Base-by-base conservation (phyloP, 495 filamentous ascomycete genomes). In the Hapsidospora chrysogenum region DNA sequence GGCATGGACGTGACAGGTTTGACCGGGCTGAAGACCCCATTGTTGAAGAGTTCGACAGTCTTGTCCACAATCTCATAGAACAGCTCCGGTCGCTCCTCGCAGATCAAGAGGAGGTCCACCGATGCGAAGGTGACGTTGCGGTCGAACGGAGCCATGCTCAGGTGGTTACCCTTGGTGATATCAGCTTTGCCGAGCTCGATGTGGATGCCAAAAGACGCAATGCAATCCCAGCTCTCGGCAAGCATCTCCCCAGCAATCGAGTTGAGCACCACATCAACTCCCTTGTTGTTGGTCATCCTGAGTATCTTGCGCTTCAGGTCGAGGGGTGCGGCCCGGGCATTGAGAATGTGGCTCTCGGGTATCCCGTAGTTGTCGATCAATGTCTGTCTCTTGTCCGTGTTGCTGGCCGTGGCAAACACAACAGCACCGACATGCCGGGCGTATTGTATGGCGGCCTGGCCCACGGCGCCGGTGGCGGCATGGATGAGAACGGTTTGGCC, bases 251-350 rank as follows among this genome's bases (percentile, higher is more conserved):
- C 63, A 0, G 51, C 42, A 6, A 79, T 43, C 1, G 68, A 74
- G 48, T 79, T 80, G 10, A 83, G 42, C 4, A 80, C 52, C 0
- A 81, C 61, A 43, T 81, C 76, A 1, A 80, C 70, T 0, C 78
- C 76, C 1, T 55, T 35, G 3, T 57, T 59, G 4, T 51, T 41
- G 0, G 76, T 81, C 0, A 53, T 53, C 18, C 49, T 45, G 22
- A 50, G 54, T 20, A 81, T 46, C 1, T 50, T 61, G 8, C 54
- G 37, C 8, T 55, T 61, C 35, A 80, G 66, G 2, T 53, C 47
- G 6, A 45, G 39, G 1, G 54, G 47, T 7, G 45, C 35, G 38
- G 46, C 51, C 22, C 58, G 48, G 40, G 60, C 63, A 49, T 50
- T 67, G 48, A 78, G 69, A 30, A 80, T 69, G 35, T 60, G 69